phyloP scores from a whole-genome alignment of 805 yeast species.

The Candida montana region DNA sequence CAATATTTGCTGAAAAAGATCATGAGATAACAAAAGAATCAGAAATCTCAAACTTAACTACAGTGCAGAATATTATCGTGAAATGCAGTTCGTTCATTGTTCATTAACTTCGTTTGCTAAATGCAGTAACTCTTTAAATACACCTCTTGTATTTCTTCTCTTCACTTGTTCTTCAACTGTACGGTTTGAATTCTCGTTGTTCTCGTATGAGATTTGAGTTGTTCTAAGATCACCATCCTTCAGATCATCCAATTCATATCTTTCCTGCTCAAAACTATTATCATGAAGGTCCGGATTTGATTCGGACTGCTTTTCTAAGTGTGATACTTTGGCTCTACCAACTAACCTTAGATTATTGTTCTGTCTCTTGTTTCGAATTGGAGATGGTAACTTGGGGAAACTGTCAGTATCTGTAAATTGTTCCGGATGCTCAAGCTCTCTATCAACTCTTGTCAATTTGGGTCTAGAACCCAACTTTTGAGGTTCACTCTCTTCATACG shows the following conservation, averaged over 20 bases:
- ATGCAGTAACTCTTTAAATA: constrained; percentile 14
- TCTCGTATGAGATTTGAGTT: constrained; percentile 11
- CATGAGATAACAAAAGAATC: no score
- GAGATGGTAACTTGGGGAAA: constrained; percentile 45
- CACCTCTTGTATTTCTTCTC: constrained; percentile 19
- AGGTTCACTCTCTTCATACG: not conserved
- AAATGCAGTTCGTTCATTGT: not conserved
- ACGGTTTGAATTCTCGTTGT: constrained; percentile 1
- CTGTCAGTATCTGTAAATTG: not conserved
- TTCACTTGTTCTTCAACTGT: constrained; percentile 1
- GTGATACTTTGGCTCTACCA: constrained; percentile 37
- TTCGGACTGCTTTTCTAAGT: constrained; percentile 15
- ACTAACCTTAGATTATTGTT: constrained; percentile 40
- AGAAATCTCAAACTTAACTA: no score
- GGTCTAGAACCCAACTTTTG: not conserved
- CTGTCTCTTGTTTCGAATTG: constrained; percentile 37
- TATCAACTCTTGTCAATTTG: not conserved
- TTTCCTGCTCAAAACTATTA: not conserved
- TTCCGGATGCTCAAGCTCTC: not conserved
- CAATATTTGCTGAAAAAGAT: no score
- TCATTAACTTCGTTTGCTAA: constrained; percentile 27
- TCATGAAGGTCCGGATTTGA: not conserved
- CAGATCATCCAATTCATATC: not conserved
- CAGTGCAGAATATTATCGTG: no score
- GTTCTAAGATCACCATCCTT: constrained; percentile 7